Evolutionary conservation across 2,329 filamentous ascomycete species (phyloP).

Genomic region (Westerdykella aurantiaca): DNA sequence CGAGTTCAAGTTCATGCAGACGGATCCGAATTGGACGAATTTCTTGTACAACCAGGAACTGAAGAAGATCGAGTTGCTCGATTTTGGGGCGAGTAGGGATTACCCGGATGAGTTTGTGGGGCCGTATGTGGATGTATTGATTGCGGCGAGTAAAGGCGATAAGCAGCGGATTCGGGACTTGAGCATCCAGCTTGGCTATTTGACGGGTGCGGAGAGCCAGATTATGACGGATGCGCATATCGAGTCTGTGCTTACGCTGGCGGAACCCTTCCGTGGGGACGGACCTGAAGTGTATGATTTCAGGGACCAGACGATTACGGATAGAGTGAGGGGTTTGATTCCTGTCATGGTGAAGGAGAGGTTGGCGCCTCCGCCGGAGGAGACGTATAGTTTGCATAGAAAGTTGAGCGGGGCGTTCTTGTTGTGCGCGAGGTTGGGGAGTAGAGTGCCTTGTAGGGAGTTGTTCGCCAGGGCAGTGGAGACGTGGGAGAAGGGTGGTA

Average conservation of each 20-base stretch:
- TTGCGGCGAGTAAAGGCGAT: constrained; percentile 70
- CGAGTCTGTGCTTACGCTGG: constrained; percentile 80
- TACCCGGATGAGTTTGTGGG: constrained; percentile 75
- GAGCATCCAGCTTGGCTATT: constrained; percentile 75
- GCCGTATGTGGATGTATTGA: constrained; percentile 73
- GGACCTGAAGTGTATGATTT: constrained; percentile 90
- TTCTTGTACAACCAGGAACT: constrained; percentile 78
- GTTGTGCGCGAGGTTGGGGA: constrained; percentile 80
- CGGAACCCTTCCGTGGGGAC: constrained; percentile 73
- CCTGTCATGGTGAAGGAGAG: constrained; percentile 90
- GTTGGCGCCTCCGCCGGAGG: constrained; percentile 85
- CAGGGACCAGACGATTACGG: constrained; percentile 88
- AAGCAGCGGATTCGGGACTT: constrained; percentile 57
- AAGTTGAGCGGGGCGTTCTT: constrained; percentile 95
- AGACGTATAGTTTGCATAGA: constrained; percentile 92
- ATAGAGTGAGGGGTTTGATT: constrained; percentile 80
- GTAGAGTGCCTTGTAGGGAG: constrained; percentile 71
- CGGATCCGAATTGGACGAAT: constrained; percentile 99
- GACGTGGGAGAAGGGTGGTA: constrained; percentile 26
- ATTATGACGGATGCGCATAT: constrained; percentile 87
- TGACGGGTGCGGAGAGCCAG: constrained; percentile 82
- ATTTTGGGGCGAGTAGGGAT: constrained; percentile 89
- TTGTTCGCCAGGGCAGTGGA: constrained; percentile 61
- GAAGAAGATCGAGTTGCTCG: constrained; percentile 77
- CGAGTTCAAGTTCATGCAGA: constrained; percentile 98